Base-by-base conservation (phyloP, 2,329 filamentous ascomycete genomes). In the Claviceps maximensis region DNA sequence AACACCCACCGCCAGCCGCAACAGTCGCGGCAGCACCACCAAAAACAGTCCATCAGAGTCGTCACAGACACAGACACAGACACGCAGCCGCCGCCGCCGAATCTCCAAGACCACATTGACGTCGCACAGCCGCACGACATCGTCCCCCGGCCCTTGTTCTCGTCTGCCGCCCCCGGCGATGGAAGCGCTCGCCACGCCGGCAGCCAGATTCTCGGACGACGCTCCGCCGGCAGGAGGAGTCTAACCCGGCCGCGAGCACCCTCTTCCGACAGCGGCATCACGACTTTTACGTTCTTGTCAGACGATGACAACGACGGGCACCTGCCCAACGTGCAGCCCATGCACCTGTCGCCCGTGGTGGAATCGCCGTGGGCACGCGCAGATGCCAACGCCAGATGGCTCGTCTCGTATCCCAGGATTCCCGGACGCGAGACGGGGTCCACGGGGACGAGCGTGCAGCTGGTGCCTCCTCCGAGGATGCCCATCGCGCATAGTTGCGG, bases 281-380 rank as follows among this genome's bases (percentile, higher is more conserved):
- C 63, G 15, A 62, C 58, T 21, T 65, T 66, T 47, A 65, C 65
- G 7, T 61, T 61, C 12, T 65, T 63, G 4, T 63, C 66, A 4
- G 61, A 63, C 3, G 61, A 60, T 19, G 56, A 54, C 12, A 52
- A 58, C n/a, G 58, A 57, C 17, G 54, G 55, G 4, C 51, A 58
- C 7, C 56, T 58, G 1, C 57, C 56, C 19, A 56, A 58, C 9
- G 57, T 60, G 25, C 54, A 53, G 49, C 63, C 55, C 51, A 62
- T 56, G 53, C 69, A 66, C 46, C 66, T 78, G 4, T 75, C 76
- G 0, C 76, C 75, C 1, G 75, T 79, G 6, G 65, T 65, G 13
- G 75, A 79, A 58, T 75, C 73, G 0, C 74, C 73, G 2, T 61
- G 62, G 15, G 36, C 27, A 29, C 4, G 27, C 8, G 21, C 29